Evolutionary conservation across 2,329 filamentous ascomycete genomes (phyloP).

Genomic region (Ceratocystis ficicola): DNA sequence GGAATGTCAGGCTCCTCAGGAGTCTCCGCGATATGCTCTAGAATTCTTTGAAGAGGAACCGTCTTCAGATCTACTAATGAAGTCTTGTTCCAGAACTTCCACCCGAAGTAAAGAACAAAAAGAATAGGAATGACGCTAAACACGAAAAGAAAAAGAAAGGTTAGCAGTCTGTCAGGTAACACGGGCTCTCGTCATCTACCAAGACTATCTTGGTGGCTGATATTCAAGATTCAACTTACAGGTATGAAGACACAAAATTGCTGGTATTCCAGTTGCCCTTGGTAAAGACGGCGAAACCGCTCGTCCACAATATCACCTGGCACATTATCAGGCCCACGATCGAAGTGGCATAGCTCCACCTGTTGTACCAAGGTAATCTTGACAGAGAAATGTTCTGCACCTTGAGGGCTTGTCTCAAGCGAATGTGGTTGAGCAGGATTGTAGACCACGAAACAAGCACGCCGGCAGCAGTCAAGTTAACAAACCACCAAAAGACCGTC

Average conservation of each 20-base stretch:
- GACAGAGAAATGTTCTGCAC: slow-evolving; percentile 40
- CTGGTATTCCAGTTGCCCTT: slow-evolving; percentile 45
- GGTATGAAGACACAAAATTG: slow-evolving; percentile 48
- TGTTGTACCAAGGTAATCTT: slow-evolving; percentile 50
- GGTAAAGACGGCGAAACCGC: slow-evolving; percentile 54
- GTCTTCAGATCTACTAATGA: slow-evolving; percentile 39
- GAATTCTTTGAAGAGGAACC: slow-evolving; percentile 41
- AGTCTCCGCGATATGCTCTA: slow-evolving; percentile 32
- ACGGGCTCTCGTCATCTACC: not conserved
- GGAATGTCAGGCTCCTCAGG: slow-evolving; percentile 12
- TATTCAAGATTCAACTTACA: slow-evolving; percentile 35
- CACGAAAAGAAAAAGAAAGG: slow-evolving; percentile 18
- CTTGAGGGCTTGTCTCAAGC: slow-evolving; percentile 42
- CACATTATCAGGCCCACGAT: slow-evolving; percentile 48
- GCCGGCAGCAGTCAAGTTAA: slow-evolving; percentile 41
- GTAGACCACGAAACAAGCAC: slow-evolving; percentile 41
- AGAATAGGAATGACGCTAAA: slow-evolving; percentile 49
- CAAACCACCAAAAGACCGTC: slow-evolving; percentile 51
- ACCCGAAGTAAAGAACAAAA: slow-evolving; percentile 43
- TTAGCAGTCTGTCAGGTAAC: slow-evolving; percentile 9
- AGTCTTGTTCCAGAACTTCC: slow-evolving; percentile 55
- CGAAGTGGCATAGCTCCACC: slow-evolving; percentile 49
- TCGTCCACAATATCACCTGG: slow-evolving; percentile 55
- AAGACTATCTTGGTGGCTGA: not conserved
- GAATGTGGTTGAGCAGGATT: slow-evolving; percentile 39